Evolutionary conservation across 2,329 filamentous ascomycete species (phyloP).

Genomic region (Fusarium brevicatenulatum): DNA sequence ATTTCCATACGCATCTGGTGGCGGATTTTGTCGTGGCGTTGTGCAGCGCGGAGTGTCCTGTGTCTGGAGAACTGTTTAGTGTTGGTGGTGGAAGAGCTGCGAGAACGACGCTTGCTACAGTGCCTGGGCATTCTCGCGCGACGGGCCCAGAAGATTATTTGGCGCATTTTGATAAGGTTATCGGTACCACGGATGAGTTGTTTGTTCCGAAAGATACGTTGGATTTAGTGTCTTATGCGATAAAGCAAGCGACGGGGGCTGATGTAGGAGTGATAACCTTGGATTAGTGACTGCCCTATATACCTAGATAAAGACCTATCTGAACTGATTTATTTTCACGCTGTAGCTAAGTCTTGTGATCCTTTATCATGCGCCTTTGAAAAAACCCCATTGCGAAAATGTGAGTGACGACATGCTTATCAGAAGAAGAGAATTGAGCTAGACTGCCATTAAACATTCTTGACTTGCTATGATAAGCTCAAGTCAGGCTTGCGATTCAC

Average conservation of each 20-base stretch:
- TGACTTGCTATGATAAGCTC: fast-evolving
- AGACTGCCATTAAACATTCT: fast-evolving
- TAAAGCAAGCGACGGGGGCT: not conserved
- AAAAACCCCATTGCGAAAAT: no score
- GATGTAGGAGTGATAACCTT: not conserved
- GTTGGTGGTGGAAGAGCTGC: not conserved
- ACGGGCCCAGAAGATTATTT: not conserved
- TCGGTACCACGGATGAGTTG: not conserved
- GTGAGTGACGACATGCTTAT: no score
- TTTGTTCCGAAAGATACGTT: not conserved
- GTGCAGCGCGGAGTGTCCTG: not conserved
- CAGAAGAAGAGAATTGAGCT: fast-evolving
- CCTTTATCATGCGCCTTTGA: no score
- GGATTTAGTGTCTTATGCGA: not conserved
- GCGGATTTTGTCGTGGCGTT: not conserved
- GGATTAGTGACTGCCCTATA: not conserved
- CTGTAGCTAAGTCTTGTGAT: no score
- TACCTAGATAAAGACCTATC: fast-evolving
- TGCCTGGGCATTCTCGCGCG: not conserved
- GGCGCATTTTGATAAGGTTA: not conserved
- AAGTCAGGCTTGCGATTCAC: not conserved
- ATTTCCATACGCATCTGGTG: not conserved
- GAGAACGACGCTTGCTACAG: not conserved
- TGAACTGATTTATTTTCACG: fast-evolving
- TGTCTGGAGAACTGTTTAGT: not conserved